Evolutionary conservation across 2,329 filamentous ascomycete species (phyloP).

Genomic region (Bipolaris sorokiniana): DNA sequence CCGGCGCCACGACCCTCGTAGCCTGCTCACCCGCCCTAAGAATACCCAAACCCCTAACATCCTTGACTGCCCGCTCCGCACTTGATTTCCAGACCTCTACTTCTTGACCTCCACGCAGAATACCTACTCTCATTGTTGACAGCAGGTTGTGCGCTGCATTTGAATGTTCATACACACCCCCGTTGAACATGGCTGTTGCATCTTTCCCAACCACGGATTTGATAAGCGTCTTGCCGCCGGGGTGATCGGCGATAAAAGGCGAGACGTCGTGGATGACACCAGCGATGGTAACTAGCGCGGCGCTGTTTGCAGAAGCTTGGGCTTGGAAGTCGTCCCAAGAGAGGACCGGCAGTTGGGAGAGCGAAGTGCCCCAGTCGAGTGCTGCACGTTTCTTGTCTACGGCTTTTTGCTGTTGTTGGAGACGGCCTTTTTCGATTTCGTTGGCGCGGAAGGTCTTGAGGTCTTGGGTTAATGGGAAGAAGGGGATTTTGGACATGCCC

Average conservation of each 20-base stretch:
- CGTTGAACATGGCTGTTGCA: slow-evolving; percentile 50
- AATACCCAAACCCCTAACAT: slow-evolving; percentile 76
- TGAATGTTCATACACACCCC: slow-evolving; percentile 49
- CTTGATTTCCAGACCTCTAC: slow-evolving; percentile 50
- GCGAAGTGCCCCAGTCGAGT: slow-evolving; percentile 49
- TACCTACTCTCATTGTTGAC: slow-evolving; percentile 51
- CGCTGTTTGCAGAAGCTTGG: slow-evolving; percentile 39
- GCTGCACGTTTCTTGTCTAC: slow-evolving; percentile 43
- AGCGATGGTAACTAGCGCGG: slow-evolving; percentile 43
- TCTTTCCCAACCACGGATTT: slow-evolving; percentile 47
- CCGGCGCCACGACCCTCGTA: slow-evolving; percentile 77
- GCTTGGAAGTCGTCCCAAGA: slow-evolving; percentile 48
- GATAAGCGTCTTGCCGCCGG: slow-evolving; percentile 49
- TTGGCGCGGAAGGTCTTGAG: slow-evolving; percentile 45
- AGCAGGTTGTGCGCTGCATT: slow-evolving; percentile 52
- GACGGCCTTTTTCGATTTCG: slow-evolving; percentile 50
- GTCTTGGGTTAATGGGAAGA: slow-evolving; percentile 43
- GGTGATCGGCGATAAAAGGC: slow-evolving; percentile 47
- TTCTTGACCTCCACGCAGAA: slow-evolving; percentile 48
- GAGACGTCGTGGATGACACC: slow-evolving; percentile 49
- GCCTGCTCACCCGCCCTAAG: slow-evolving; percentile 76
- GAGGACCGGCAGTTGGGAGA: slow-evolving; percentile 47
- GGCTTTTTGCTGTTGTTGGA: slow-evolving; percentile 51
- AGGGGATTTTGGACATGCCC: slow-evolving; percentile 37
- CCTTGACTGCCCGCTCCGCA: slow-evolving; percentile 58